A percentile compares a stretch with the other conserved stretches of the same genome.
Evolutionary conservation across 108 stramenopile species (phyloP).

Genomic region (Cyclotella sp.): DNA sequence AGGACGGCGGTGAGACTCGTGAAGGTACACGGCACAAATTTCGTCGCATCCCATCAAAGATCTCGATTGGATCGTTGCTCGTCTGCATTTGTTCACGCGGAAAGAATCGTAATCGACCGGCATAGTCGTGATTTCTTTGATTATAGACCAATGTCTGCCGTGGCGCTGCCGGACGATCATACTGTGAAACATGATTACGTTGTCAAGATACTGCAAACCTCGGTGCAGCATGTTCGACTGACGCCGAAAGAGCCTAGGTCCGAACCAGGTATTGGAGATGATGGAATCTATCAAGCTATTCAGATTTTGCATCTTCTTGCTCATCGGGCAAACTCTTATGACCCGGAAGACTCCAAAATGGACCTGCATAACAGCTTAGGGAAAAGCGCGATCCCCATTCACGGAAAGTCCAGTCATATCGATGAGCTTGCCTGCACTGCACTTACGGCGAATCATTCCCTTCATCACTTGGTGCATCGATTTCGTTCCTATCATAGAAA

Average conservation of each 20-base stretch:
- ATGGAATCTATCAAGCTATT: conserved; percentile 12
- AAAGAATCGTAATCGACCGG: background rate
- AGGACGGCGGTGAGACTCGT: too few species aligned
- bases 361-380: background rate
- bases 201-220: conserved; percentile 19
- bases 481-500: conserved; percentile 1
- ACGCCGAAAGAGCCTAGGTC: background rate
- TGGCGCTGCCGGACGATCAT: background rate
- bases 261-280: background rate
- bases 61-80: too few species aligned
- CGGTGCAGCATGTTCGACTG: conserved; percentile 1
- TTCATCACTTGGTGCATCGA: conserved; percentile 30
- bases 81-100: background rate
- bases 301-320: conserved; percentile 4
- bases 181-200: background rate
- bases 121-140: background rate
- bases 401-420: background rate
- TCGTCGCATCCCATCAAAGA: too few species aligned
- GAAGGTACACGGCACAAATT: too few species aligned
- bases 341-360: background rate
- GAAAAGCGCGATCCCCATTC: background rate
- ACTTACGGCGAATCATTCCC: conserved; percentile 15
- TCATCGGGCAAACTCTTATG: conserved; percentile 4
- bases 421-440: conserved; percentile 7
- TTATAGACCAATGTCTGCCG: background rate